Percentiles rank a stretch among this genome's conserved stretches.
phyloP scores from a whole-genome alignment of 208 protist species.

The Acanthamoeba divionensis region DNA sequence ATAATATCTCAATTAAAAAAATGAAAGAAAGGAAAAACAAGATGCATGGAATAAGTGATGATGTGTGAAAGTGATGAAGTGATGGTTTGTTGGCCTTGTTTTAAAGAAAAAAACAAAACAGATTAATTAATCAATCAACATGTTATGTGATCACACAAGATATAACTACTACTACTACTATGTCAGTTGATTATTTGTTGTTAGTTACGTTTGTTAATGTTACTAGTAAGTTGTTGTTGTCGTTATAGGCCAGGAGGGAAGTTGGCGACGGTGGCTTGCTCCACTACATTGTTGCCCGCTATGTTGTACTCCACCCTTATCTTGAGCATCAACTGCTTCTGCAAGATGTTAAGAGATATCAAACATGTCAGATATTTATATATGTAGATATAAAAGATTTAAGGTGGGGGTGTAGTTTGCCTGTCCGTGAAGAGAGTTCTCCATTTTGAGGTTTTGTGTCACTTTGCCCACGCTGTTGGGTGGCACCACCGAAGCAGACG shows the following conservation, averaged over 20 bases:
- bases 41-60: no score
- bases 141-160: no score
- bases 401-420: neutral
- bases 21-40: no score
- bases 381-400: neutral
- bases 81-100: no score
- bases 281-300: neutral
- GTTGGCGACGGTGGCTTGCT: neutral
- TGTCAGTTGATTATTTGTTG: no score
- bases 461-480: neutral
- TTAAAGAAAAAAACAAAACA: no score
- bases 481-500: neutral
- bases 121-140: no score
- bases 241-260: constrained; percentile 39
- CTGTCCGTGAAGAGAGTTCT: constrained; percentile 17
- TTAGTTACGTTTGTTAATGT: no score
- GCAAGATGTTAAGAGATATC: neutral
- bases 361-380: neutral
- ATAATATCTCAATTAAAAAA: no score
- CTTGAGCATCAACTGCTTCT: constrained; percentile 55
- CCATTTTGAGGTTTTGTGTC: neutral
- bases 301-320: constrained; percentile 37
- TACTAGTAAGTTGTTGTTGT: no score
- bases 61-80: no score
- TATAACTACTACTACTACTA: no score